These are phyloP conservation scores for Oryza meyeriana DNA, from an alignment of 176 grass and related monocot genomes.

Conservation along the genomic window DNA sequence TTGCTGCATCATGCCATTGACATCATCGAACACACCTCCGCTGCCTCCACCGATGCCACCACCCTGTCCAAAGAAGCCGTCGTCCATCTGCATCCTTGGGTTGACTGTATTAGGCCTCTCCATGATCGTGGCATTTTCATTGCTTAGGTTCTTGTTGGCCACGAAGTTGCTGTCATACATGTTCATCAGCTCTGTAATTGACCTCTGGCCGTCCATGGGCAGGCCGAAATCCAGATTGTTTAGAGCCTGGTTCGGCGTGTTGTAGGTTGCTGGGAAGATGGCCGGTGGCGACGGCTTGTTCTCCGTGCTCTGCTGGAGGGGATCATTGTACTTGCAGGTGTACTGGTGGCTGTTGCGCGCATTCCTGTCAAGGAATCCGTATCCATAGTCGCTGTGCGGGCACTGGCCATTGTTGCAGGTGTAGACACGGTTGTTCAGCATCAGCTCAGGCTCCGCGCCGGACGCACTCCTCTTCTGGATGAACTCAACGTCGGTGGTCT, in stretches of 20 bases:
- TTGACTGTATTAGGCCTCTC: constrained; percentile 41
- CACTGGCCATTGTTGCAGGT: constrained; percentile 80
- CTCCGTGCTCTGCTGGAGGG: constrained; percentile 37
- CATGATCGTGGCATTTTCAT: constrained; percentile 43
- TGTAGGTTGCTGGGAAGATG: constrained; percentile 52
- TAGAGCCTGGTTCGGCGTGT: constrained; percentile 37
- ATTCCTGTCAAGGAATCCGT: constrained; percentile 77
- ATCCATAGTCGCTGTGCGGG: constrained; percentile 50
- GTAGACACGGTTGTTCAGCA: constrained; percentile 58
- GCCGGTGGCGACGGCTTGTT: constrained; percentile 47
- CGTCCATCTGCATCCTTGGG: constrained; percentile 51
- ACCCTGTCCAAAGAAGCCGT: constrained; percentile 61
- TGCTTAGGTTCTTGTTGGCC: constrained; percentile 43
- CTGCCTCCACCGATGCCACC: constrained; percentile 17
- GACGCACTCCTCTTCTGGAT: constrained; percentile 59
- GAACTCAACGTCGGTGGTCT: constrained; percentile 54
- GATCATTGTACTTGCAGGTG: constrained; percentile 63
- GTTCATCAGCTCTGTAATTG: constrained; percentile 78
- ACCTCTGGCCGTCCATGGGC: constrained; percentile 62
- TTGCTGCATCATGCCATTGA: constrained; percentile 53
- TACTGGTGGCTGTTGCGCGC: constrained; percentile 69
- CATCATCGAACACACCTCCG: constrained; percentile 50
- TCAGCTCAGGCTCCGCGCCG: constrained; percentile 41
- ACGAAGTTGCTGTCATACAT: constrained; percentile 60
- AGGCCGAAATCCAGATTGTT: constrained; percentile 53